phyloP scores from a whole-genome alignment of 23 red algal species.

The Gracilariopsis chorda region DNA sequence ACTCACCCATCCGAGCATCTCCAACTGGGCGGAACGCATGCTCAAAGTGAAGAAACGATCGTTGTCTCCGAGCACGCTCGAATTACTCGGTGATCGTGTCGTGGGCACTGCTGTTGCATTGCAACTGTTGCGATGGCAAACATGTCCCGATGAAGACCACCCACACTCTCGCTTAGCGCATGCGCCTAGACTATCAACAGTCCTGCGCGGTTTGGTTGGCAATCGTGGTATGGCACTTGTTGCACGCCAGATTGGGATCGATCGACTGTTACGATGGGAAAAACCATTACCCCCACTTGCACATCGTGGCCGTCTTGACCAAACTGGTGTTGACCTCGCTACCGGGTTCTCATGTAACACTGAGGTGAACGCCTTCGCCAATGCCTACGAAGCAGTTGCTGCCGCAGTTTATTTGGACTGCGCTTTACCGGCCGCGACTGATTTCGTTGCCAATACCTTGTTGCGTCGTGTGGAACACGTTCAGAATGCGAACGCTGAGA shows the following conservation, averaged over 20 bases:
- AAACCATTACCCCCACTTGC: conserved; percentile 7
- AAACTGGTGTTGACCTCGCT: background rate
- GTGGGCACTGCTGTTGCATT: conserved; percentile 20
- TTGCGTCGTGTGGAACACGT: background rate
- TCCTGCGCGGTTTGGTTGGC: conserved; percentile 1
- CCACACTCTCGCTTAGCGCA: background rate
- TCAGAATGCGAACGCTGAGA: background rate
- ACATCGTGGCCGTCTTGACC: conserved; percentile 3
- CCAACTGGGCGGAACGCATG: conserved; percentile 32
- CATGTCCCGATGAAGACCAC: background rate
- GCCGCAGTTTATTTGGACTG: conserved; percentile 30
- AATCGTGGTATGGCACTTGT: conserved; percentile 34
- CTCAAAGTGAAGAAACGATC: conserved; percentile 13
- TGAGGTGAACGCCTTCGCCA: conserved; percentile 36
- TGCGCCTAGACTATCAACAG: background rate
- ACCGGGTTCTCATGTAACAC: conserved; percentile 17
- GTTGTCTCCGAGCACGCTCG: background rate
- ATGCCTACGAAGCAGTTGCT: conserved; percentile 20
- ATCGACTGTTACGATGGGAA: conserved; percentile 30
- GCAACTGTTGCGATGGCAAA: background rate
- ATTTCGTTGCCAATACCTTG: background rate
- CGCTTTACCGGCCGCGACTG: background rate
- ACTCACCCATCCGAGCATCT: conserved; percentile 36
- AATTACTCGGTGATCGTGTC: conserved; percentile 40
- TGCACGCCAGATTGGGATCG: conserved; percentile 14